Conservation (phyloP, 2,329 filamentous ascomycete genomes). For the Thermoascus crustaceus region DNA sequence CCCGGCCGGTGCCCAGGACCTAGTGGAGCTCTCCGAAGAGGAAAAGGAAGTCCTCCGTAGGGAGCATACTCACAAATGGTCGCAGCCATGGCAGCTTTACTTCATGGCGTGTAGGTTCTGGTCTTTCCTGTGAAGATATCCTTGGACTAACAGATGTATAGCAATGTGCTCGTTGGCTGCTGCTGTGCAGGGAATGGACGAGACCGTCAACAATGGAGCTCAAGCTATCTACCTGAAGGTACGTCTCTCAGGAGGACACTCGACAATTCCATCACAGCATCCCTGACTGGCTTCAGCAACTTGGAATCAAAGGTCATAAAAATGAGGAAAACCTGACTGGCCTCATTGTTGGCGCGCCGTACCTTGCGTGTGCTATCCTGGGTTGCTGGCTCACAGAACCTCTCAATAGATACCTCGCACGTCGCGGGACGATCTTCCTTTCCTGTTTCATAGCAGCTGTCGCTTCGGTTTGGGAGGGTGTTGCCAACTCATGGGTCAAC, state of each 20-base stretch:
- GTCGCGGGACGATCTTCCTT: conserved; percentile 39
- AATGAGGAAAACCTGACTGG: conserved; percentile 32
- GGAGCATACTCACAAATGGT: conserved; percentile 45
- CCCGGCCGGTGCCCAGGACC: conserved; percentile 40
- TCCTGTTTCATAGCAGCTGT: conserved; percentile 35
- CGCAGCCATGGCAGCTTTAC: conserved; percentile 42
- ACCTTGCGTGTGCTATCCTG: conserved; percentile 37
- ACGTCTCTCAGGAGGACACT: background rate
- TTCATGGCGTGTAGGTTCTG: conserved; percentile 32
- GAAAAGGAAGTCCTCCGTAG: conserved; percentile 36
- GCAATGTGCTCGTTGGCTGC: conserved; percentile 47
- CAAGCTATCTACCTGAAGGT: conserved; percentile 29
- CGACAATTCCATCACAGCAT: background rate
- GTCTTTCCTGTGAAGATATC: background rate
- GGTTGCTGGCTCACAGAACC: conserved; percentile 44
- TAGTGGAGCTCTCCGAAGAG: conserved; percentile 39
- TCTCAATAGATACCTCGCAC: conserved; percentile 36
- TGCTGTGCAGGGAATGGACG: conserved; percentile 48
- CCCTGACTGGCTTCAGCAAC: conserved; percentile 3
- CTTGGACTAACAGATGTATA: conserved; percentile 10
- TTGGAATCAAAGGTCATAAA: conserved; percentile 12
- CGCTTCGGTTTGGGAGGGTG: conserved; percentile 36
- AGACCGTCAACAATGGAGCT: conserved; percentile 43
- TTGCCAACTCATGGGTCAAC: conserved; percentile 36
- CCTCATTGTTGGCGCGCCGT: conserved; percentile 38